Conservation (phyloP, 192 early-diverging fungal species). For the Backusella parvicylindrica region DNA sequence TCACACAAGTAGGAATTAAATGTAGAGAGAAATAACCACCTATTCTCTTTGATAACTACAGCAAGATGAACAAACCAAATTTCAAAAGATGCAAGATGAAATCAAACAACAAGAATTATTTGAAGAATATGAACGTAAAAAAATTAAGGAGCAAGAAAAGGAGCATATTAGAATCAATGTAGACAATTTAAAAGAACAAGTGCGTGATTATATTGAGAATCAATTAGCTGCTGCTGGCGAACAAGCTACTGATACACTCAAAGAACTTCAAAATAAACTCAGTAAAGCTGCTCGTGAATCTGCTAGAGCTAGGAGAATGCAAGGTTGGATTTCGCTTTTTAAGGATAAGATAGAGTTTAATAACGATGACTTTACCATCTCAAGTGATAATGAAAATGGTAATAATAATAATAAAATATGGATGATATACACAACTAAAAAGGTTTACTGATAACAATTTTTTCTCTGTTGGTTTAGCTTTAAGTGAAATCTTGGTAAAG, state of each 20-base stretch:
- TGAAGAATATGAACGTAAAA: not conserved
- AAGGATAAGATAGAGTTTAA: not conserved
- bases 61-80: not conserved
- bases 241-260: not conserved
- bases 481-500: not conserved
- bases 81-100: not conserved
- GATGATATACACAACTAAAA: not conserved
- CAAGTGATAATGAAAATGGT: not conserved
- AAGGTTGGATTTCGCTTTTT: not conserved
- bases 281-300: not conserved
- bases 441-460: not conserved
- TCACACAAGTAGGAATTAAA: no score
- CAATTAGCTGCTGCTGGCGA: not conserved
- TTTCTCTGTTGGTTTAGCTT: not conserved
- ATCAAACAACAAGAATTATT: not conserved
- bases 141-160: not conserved
- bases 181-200: not conserved
- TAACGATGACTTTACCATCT: not conserved
- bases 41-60: not conserved
- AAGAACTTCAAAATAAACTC: not conserved
- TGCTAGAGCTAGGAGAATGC: not conserved
- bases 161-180: not conserved
- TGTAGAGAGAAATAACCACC: not conserved
- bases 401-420: not conserved
- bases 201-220: conserved; percentile 3